Conservation (phyloP, 2,329 filamentous ascomycete species). For the Clarireedia paspali region DNA sequence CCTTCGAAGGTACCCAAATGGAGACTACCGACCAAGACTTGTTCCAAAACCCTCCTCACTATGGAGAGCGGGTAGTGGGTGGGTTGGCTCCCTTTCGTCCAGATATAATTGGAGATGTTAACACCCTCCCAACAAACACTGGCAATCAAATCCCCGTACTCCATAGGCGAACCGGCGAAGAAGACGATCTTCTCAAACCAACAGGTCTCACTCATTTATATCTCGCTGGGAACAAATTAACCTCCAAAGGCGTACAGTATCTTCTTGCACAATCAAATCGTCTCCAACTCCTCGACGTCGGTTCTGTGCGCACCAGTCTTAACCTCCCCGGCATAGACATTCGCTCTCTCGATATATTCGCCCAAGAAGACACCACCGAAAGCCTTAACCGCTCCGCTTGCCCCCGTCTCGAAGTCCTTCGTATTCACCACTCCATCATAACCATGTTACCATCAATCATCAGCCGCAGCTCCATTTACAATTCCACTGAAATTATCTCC, state of each 20-base stretch:
- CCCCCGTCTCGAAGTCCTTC: conserved; percentile 41
- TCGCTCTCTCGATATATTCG: background rate
- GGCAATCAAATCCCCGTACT: background rate
- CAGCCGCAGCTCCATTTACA: background rate
- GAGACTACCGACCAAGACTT: conserved; percentile 29
- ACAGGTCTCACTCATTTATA: conserved; percentile 46
- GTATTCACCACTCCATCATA: conserved; percentile 53
- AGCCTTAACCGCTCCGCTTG: background rate
- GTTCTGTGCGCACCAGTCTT: conserved; percentile 27
- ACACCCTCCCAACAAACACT: background rate
- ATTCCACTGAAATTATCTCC: background rate
- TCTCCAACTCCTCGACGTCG: conserved; percentile 46
- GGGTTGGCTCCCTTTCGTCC: background rate
- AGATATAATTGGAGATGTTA: background rate
- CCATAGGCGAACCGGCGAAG: background rate
- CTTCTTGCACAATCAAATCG: conserved; percentile 36
- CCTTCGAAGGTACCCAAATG: background rate
- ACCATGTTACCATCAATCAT: conserved; percentile 43
- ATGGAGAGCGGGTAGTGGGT: background rate
- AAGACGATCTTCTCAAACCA: conserved; percentile 35
- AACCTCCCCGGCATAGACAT: background rate
- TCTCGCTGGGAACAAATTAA: conserved; percentile 43
- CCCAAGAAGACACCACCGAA: background rate
- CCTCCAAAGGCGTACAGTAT: conserved; percentile 35
- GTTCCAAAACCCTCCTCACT: conserved; percentile 25